A percentile compares a stretch with the other conserved stretches of the same genome.
phyloP scores from a whole-genome alignment of 345 rosid species.

The Conringia planisiliqua region DNA sequence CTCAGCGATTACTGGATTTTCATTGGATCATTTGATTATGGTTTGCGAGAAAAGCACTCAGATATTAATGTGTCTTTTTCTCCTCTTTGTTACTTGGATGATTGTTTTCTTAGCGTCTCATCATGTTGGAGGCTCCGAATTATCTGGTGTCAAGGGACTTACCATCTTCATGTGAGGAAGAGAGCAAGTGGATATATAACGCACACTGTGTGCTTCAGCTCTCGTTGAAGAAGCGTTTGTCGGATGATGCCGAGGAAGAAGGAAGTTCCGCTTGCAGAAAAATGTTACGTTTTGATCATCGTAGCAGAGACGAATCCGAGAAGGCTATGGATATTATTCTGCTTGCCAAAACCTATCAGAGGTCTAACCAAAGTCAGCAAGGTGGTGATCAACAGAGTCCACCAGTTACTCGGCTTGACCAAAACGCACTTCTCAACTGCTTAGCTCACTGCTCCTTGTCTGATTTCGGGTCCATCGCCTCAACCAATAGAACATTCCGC shows the following conservation, averaged over 20 bases:
- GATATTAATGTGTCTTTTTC: neutral
- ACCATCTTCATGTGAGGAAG: slow-evolving; percentile 45
- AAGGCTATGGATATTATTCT: slow-evolving; percentile 23
- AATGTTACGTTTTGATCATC: slow-evolving; percentile 19
- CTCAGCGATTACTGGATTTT: neutral
- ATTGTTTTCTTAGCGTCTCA: neutral
- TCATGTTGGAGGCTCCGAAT: slow-evolving; percentile 56
- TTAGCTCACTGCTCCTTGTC: slow-evolving; percentile 60
- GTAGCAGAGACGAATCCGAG: neutral
- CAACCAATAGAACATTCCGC: slow-evolving; percentile 39
- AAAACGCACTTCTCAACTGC: slow-evolving; percentile 42
- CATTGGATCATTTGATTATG: neutral
- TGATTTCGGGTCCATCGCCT: slow-evolving; percentile 44
- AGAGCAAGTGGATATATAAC: slow-evolving; percentile 46
- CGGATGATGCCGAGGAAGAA: slow-evolving; percentile 28
- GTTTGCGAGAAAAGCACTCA: neutral
- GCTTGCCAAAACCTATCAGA: slow-evolving; percentile 31
- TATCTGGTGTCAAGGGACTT: slow-evolving; percentile 44
- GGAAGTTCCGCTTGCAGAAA: slow-evolving; percentile 25
- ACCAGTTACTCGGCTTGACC: slow-evolving; percentile 19
- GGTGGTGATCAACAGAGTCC: slow-evolving; percentile 16
- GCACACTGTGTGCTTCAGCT: slow-evolving; percentile 37
- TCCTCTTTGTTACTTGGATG: slow-evolving; percentile 7
- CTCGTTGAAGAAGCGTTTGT: slow-evolving; percentile 31
- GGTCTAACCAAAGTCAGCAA: slow-evolving; percentile 25